phyloP scores from a whole-genome alignment of 257 asterid species.

The Parsonsia alboflavescens region DNA sequence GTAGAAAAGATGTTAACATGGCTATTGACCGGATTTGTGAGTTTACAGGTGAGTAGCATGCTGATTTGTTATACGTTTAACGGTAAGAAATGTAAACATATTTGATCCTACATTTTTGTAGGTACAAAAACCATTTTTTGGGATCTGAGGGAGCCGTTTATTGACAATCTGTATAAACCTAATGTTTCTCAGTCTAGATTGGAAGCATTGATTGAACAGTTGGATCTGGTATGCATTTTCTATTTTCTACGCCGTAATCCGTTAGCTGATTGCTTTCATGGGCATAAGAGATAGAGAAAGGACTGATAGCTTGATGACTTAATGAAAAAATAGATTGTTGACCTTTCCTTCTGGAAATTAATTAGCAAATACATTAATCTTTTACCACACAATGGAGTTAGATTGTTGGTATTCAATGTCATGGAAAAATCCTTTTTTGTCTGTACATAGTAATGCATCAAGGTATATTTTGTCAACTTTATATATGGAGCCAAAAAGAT shows the following conservation, averaged over 20 bases:
- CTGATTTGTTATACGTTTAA: slow-evolving; percentile 3
- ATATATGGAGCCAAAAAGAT: not conserved
- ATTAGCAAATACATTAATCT: not conserved
- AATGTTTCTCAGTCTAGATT: slow-evolving; percentile 72
- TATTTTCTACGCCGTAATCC: not conserved
- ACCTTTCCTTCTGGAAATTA: not conserved
- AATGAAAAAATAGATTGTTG: not conserved
- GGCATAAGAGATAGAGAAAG: not conserved
- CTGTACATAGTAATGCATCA: not conserved
- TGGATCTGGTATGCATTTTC: slow-evolving; percentile 59
- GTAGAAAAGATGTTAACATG: slow-evolving; percentile 83
- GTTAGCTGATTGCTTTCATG: not conserved
- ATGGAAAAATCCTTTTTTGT: not conserved
- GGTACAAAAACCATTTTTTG: slow-evolving; percentile 88
- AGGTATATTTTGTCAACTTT: not conserved
- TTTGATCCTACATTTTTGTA: slow-evolving; percentile 16
- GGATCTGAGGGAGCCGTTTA: slow-evolving; percentile 87
- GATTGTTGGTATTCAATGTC: not conserved
- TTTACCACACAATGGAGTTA: not conserved
- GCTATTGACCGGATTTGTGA: slow-evolving; percentile 83
- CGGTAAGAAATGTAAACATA: slow-evolving; percentile 15
- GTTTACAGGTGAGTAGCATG: slow-evolving; percentile 58
- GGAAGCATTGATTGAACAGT: slow-evolving; percentile 76
- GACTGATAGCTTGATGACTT: not conserved
- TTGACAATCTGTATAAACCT: slow-evolving; percentile 80